phyloP scores from a whole-genome alignment of 495 filamentous ascomycete genomes.

The Trypethelium eluteriae region DNA sequence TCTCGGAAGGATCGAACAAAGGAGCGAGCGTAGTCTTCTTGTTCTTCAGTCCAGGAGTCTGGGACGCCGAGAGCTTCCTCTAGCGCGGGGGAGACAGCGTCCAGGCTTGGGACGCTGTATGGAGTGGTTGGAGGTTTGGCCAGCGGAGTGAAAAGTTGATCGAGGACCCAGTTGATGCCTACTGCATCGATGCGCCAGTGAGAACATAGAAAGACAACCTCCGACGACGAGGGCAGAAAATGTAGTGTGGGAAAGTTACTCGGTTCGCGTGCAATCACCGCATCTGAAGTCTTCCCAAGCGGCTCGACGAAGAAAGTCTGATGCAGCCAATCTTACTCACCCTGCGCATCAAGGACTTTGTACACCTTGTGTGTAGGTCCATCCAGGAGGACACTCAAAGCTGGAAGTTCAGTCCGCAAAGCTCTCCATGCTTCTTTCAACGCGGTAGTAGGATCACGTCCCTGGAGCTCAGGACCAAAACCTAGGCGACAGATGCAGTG shows the following conservation, averaged over 20 bases:
- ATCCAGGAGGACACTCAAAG: neutral
- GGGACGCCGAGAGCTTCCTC: too few species aligned
- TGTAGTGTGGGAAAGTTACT: neutral
- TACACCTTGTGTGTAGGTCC: neutral
- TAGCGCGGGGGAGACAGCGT: too few species aligned
- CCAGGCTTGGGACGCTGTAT: too few species aligned
- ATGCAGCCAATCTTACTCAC: neutral
- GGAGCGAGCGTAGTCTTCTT: too few species aligned
- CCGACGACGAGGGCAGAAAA: neutral
- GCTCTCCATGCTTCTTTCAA: neutral
- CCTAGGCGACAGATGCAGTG: neutral
- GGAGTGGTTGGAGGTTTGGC: neutral
- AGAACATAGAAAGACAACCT: neutral
- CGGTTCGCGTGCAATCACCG: neutral
- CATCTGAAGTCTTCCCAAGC: neutral
- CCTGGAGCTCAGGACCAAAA: neutral
- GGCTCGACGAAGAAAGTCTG: neutral
- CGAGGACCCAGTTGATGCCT: neutral
- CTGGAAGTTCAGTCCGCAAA: neutral
- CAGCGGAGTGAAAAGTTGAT: neutral
- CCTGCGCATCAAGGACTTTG: neutral
- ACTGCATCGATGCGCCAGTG: neutral
- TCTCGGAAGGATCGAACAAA: too few species aligned
- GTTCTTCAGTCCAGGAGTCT: too few species aligned
- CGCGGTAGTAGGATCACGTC: neutral